A percentile compares a stretch with the other conserved stretches of the same genome.
Conservation (phyloP, 495 filamentous ascomycete genomes). For the Pyrenopolyporus hunteri region DNA sequence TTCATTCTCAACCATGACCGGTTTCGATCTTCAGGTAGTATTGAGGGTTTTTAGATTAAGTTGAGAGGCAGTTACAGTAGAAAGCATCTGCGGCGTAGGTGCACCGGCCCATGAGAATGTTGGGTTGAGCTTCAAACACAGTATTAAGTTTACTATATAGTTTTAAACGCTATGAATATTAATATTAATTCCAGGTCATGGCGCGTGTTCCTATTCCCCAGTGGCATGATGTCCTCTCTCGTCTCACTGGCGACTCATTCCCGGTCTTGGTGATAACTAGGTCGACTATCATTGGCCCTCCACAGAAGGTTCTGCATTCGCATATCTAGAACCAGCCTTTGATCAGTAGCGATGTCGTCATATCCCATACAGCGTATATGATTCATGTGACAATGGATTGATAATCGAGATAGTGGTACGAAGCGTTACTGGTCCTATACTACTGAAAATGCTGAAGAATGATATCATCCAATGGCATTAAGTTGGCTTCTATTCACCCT, state of each 20-base stretch:
- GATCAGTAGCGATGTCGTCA: conserved; percentile 20
- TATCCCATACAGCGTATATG: conserved; percentile 13
- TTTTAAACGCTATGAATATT: neutral
- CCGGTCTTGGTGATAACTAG: conserved; percentile 19
- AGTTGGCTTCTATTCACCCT: conserved; percentile 1
- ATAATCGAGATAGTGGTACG: conserved; percentile 30
- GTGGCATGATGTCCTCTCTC: conserved; percentile 13
- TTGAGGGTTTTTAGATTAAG: neutral
- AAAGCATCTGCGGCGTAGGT: neutral
- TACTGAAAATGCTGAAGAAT: neutral
- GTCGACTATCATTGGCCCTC: conserved; percentile 23
- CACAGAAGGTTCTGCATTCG: neutral
- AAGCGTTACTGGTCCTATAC: conserved; percentile 9
- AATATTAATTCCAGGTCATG: neutral
- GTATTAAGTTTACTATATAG: neutral
- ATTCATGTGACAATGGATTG: conserved; percentile 23
- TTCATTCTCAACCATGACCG: conserved; percentile 14
- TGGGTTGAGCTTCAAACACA: neutral
- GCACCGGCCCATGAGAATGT: neutral
- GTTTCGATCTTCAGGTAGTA: neutral
- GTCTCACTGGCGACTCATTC: conserved; percentile 16
- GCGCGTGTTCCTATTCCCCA: conserved; percentile 4
- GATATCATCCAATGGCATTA: conserved; percentile 14
- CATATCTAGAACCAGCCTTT: conserved; percentile 12
- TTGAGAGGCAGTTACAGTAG: neutral